Conservation (phyloP, 331 rosid species). For the Arachis monticola region DNA sequence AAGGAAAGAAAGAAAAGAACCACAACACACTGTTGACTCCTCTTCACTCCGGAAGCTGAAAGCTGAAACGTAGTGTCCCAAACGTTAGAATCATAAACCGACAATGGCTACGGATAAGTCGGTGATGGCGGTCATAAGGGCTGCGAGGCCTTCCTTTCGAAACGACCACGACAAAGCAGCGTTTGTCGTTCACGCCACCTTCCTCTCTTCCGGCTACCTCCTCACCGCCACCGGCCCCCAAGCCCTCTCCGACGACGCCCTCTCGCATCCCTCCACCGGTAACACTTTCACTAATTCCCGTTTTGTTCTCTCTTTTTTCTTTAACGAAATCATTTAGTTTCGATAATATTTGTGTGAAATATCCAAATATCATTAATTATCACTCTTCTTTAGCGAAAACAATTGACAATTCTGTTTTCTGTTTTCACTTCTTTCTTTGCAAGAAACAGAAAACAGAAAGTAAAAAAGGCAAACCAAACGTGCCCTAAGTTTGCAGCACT, state of each 20-base stretch:
- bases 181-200: constrained; percentile 74
- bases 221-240: constrained; percentile 72
- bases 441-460: too few species aligned
- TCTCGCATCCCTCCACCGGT: constrained; percentile 66
- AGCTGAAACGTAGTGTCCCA: not conserved
- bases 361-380: too few species aligned
- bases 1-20: too few species aligned
- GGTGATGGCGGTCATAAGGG: constrained; percentile 81
- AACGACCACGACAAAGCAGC: constrained; percentile 72
- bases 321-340: not conserved
- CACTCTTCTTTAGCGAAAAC: too few species aligned
- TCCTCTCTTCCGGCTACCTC: constrained; percentile 68
- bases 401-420: too few species aligned
- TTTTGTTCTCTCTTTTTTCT: not conserved
- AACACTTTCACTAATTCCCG: not conserved
- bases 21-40: too few species aligned
- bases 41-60: not conserved
- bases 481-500: too few species aligned
- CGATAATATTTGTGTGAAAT: not conserved
- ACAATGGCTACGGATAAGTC: constrained; percentile 62
- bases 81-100: not conserved
- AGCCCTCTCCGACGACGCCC: constrained; percentile 61
- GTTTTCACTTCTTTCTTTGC: too few species aligned
- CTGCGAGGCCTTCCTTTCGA: constrained; percentile 76
- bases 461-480: too few species aligned